phyloP scores from a whole-genome alignment of 1,139 yeast species.

The Komagataea norvegica region DNA sequence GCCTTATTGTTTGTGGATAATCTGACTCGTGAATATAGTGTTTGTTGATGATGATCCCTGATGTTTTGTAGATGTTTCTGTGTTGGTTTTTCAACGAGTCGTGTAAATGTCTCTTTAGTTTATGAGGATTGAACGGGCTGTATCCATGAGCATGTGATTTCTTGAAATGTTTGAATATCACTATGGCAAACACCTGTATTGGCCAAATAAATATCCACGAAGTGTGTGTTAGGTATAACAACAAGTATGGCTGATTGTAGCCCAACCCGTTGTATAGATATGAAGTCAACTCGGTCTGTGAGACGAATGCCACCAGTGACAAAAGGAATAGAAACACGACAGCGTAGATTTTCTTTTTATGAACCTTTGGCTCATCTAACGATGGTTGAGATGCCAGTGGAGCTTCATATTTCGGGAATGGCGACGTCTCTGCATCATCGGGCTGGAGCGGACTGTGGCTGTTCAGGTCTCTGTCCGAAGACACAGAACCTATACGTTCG shows the following conservation, averaged over 20 bases:
- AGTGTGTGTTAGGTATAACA: conserved; percentile 70
- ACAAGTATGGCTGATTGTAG: conserved; percentile 66
- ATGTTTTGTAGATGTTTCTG: conserved; percentile 35
- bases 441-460: conserved; percentile 1
- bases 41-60: conserved; percentile 28
- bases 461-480: background rate
- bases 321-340: conserved; percentile 55
- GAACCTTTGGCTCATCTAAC: conserved; percentile 1
- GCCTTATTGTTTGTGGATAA: conserved; percentile 33
- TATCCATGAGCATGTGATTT: conserved; percentile 26
- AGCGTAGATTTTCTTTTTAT: conserved; percentile 39
- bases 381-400: background rate
- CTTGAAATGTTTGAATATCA: conserved; percentile 39
- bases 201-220: conserved; percentile 80
- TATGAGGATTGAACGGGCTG: conserved; percentile 27
- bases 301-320: conserved; percentile 62
- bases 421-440: background rate
- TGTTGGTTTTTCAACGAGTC: conserved; percentile 37
- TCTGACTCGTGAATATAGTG: conserved; percentile 30
- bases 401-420: background rate
- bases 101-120: conserved; percentile 22
- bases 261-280: conserved; percentile 53
- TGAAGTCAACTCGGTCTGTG: conserved; percentile 78
- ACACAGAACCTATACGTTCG: conserved; percentile 1
- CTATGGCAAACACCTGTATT: conserved; percentile 50